phyloP scores from a whole-genome alignment of 768 basidiomycete species.

The Lentinula detonsa region DNA sequence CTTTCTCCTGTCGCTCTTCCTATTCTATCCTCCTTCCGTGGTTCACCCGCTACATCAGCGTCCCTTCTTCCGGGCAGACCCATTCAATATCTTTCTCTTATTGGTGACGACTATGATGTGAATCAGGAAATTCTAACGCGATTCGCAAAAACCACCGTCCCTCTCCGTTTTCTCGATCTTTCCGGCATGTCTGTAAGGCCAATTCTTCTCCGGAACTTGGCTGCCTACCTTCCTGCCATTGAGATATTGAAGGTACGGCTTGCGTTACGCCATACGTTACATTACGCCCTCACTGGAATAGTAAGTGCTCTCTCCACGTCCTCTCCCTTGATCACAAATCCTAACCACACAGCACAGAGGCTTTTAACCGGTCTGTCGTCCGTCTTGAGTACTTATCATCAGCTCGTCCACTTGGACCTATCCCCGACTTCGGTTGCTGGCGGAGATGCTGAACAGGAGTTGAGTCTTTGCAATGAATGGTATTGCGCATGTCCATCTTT shows the following conservation, averaged over 20 bases:
- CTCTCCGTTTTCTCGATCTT: slow-evolving; percentile 51
- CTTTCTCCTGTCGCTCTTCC: slow-evolving; percentile 42
- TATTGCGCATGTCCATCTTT: slow-evolving; percentile 46
- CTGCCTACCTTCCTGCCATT: slow-evolving; percentile 42
- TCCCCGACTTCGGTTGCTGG: slow-evolving; percentile 40
- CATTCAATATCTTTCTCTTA: slow-evolving; percentile 47
- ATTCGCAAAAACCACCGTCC: slow-evolving; percentile 42
- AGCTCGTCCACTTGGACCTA: slow-evolving; percentile 49
- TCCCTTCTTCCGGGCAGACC: slow-evolving; percentile 56
- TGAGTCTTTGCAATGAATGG: slow-evolving; percentile 49
- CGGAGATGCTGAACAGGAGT: slow-evolving; percentile 42
- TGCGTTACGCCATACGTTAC: slow-evolving; percentile 60
- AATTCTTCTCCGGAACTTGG: slow-evolving; percentile 48
- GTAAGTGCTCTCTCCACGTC: slow-evolving; percentile 33
- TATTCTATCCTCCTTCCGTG: slow-evolving; percentile 49
- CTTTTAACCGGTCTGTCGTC: slow-evolving; percentile 55
- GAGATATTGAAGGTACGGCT: slow-evolving; percentile 49
- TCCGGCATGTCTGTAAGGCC: slow-evolving; percentile 56
- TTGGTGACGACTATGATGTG: slow-evolving; percentile 51
- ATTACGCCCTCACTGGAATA: slow-evolving; percentile 58
- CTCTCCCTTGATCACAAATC: not conserved
- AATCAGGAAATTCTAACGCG: slow-evolving; percentile 43
- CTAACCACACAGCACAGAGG: slow-evolving; percentile 28
- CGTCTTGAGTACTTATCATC: slow-evolving; percentile 44
- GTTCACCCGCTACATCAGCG: slow-evolving; percentile 53